phyloP scores from a whole-genome alignment of 768 basidiomycete genomes.

The button mushroom (Agaricus bisporus) region DNA sequence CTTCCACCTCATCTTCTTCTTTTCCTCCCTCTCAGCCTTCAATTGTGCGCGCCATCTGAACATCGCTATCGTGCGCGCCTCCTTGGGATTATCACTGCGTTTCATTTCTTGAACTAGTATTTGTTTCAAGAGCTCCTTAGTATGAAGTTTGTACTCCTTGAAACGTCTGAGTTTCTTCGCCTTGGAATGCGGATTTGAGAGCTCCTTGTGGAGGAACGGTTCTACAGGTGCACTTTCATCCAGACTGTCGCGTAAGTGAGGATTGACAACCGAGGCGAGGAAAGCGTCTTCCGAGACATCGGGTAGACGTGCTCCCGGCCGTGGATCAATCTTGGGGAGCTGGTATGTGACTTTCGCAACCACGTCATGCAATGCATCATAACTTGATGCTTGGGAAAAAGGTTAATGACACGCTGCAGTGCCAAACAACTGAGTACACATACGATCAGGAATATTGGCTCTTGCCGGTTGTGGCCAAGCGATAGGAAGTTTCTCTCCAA shows the following conservation, averaged over 20 bases:
- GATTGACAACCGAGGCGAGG: slow-evolving; percentile 52
- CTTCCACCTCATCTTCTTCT: slow-evolving; percentile 56
- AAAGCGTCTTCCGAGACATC: slow-evolving; percentile 48
- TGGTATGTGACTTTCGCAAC: slow-evolving; percentile 69
- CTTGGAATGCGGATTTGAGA: slow-evolving; percentile 77
- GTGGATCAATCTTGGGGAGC: slow-evolving; percentile 45
- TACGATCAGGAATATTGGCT: slow-evolving; percentile 38
- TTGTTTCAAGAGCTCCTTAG: slow-evolving; percentile 43
- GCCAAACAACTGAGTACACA: slow-evolving; percentile 11
- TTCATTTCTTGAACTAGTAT: slow-evolving; percentile 49
- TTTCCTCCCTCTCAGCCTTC: slow-evolving; percentile 49
- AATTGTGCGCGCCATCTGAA: slow-evolving; percentile 67
- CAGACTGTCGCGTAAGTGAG: slow-evolving; percentile 34
- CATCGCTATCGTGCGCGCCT: slow-evolving; percentile 67
- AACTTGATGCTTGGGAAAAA: slow-evolving; percentile 38
- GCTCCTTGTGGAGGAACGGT: slow-evolving; percentile 56
- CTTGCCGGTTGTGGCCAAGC: slow-evolving; percentile 64
- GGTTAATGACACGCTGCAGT: slow-evolving; percentile 6
- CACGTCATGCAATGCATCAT: slow-evolving; percentile 58
- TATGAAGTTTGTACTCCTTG: slow-evolving; percentile 48
- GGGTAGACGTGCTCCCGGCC: slow-evolving; percentile 29
- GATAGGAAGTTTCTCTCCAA: slow-evolving; percentile 39
- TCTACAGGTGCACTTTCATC: slow-evolving; percentile 61
- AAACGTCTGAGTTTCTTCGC: slow-evolving; percentile 79
- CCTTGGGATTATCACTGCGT: slow-evolving; percentile 47